Percentiles rank a stretch among this genome's conserved stretches.
Evolutionary conservation across 2,329 filamentous ascomycete genomes (phyloP).

Genomic region (Dactylellina parvicollis): DNA sequence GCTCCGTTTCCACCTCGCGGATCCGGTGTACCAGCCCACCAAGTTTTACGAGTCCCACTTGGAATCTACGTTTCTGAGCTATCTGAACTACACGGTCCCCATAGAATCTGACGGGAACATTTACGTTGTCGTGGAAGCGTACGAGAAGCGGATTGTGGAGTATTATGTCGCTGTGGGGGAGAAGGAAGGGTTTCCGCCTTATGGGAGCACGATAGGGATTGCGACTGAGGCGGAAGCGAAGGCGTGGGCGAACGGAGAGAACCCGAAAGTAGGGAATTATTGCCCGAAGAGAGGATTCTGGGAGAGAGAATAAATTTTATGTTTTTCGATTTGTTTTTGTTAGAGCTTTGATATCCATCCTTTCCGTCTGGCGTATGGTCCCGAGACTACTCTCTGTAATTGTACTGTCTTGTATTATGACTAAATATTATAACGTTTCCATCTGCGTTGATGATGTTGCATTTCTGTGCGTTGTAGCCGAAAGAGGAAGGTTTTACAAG

Average conservation of each 20-base stretch:
- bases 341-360: neutral
- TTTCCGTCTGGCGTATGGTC: neutral
- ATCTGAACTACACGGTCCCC: slow-evolving; percentile 33
- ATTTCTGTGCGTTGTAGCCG: neutral
- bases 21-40: slow-evolving; percentile 7
- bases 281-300: slow-evolving; percentile 28
- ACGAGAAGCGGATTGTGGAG: slow-evolving; percentile 44
- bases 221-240: slow-evolving; percentile 10
- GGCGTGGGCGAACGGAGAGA: slow-evolving; percentile 36
- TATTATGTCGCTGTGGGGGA: slow-evolving; percentile 42
- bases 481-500: slow-evolving; percentile 10
- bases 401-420: neutral
- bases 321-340: neutral
- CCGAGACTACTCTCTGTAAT: neutral
- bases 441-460: slow-evolving; percentile 29
- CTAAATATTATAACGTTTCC: too few species aligned
- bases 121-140: slow-evolving; percentile 35
- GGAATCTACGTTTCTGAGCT: slow-evolving; percentile 24
- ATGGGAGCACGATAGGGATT: slow-evolving; percentile 20
- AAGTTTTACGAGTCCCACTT: slow-evolving; percentile 25
- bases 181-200: slow-evolving; percentile 15
- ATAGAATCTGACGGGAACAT: slow-evolving; percentile 29
- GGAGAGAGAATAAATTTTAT: slow-evolving; percentile 32
- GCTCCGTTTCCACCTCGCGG: slow-evolving; percentile 24
- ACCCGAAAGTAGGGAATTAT: slow-evolving; percentile 16